These are phyloP conservation scores for Lycium ferocissimum DNA, from an alignment of 257 asterid species.

Conservation along the genomic window DNA sequence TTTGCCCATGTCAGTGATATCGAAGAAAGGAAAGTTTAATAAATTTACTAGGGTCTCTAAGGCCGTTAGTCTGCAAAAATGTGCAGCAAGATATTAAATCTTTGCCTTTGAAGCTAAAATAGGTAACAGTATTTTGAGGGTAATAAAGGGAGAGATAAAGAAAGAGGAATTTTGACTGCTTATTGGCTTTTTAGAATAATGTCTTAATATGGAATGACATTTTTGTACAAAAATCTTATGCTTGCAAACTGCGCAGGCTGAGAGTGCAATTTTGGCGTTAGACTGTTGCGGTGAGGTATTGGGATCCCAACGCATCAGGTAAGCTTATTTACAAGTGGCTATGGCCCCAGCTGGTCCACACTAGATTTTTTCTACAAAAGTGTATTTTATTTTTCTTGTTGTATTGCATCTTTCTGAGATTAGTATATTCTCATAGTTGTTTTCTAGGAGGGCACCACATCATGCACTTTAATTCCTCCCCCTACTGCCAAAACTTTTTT, in stretches of 20 bases:
- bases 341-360: not conserved
- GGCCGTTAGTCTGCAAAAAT: not conserved
- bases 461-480: not conserved
- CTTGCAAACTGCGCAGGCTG: slow-evolving; percentile 61
- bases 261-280: slow-evolving; percentile 86
- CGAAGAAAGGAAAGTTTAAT: not conserved
- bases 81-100: not conserved
- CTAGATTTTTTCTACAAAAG: not conserved
- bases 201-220: not conserved
- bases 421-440: not conserved
- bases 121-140: not conserved
- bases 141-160: not conserved
- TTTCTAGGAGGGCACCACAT: not conserved
- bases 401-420: slow-evolving; percentile 21
- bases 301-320: slow-evolving; percentile 92
- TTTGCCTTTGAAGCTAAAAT: not conserved
- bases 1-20: not conserved
- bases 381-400: not conserved
- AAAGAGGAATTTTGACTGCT: not conserved
- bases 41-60: not conserved
- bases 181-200: not conserved
- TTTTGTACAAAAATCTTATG: slow-evolving; percentile 9
- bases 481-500: not conserved
- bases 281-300: slow-evolving; percentile 86
- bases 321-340: slow-evolving; percentile 26